Evolutionary conservation across 2,329 filamentous ascomycete genomes (phyloP).

Genomic region (Stachybotrys chartarum): DNA sequence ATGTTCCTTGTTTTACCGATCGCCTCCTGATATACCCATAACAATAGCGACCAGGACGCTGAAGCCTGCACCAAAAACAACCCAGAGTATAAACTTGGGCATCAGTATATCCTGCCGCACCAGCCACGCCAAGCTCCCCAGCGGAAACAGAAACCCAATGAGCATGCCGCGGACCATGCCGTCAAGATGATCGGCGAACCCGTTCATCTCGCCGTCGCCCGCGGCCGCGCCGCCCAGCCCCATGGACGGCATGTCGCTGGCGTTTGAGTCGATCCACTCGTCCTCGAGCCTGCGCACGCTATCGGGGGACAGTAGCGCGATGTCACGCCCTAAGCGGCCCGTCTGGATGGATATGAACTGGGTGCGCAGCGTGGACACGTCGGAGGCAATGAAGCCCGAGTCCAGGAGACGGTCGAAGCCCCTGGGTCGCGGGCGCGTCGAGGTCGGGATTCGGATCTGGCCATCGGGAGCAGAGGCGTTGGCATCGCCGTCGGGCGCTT

Average conservation of each 20-base stretch:
- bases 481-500: slow-evolving; percentile 22
- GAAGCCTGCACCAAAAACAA: slow-evolving; percentile 75
- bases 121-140: slow-evolving; percentile 80
- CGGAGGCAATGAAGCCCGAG: slow-evolving; percentile 73
- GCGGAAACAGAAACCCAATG: slow-evolving; percentile 90
- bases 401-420: slow-evolving; percentile 84
- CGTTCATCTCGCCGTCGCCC: slow-evolving; percentile 40
- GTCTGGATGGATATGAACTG: slow-evolving; percentile 86
- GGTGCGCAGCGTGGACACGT: slow-evolving; percentile 76
- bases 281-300: slow-evolving; percentile 77
- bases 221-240: slow-evolving; percentile 19
- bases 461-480: slow-evolving; percentile 37
- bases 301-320: slow-evolving; percentile 72
- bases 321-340: slow-evolving; percentile 73
- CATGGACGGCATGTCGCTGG: slow-evolving; percentile 29
- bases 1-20: not conserved
- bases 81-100: slow-evolving; percentile 75
- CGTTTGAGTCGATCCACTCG: slow-evolving; percentile 75
- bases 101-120: slow-evolving; percentile 82
- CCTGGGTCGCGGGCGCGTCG: slow-evolving; percentile 34
- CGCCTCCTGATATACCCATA: slow-evolving; percentile 28
- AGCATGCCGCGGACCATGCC: slow-evolving; percentile 82
- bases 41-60: slow-evolving; percentile 72
- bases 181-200: slow-evolving; percentile 56
- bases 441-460: slow-evolving; percentile 17